Base-by-base conservation (phyloP, 805 yeast species). In the Kodamaea leandrae region DNA sequence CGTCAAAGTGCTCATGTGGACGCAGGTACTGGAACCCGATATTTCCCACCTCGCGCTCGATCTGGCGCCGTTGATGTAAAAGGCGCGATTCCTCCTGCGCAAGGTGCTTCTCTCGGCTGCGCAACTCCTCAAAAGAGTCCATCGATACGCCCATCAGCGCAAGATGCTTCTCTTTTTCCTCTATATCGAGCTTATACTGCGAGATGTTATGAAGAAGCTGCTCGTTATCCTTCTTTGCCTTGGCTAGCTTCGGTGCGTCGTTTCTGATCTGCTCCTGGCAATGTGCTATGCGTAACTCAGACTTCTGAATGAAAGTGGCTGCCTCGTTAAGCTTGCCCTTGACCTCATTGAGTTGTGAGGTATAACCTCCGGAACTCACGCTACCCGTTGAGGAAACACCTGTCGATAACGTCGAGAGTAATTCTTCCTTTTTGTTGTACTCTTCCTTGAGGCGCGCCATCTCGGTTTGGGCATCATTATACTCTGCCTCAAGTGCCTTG, bases 311-410 rank as follows among this genome's bases (percentile, higher is more conserved):
- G 18, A 68, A 52, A 2, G 83, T 80, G 24, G 72, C 71, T 1
- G 78, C 64, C 15, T 76, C 73, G 34, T 80, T 74, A 5, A 82
- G 58, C 28, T 67, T 71, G 17, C 73, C 73, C 50, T 82, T 83
- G 6, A 78, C 80, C 35, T 77, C 80, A 43, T 77, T 77, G 30
- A 89, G 62, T 52, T 88, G 96, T 2, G 82, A 74, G 46, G 73
- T 65, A 60, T 86, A 90, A 6, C 96, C 96, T 6, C 96, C 96
- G 24, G 85, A 82, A 52, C 82, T 83, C 0, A 81, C 73, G 25
- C 68, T 72, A 41, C 95, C 96, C 44, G 78, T 81, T 0, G 95
- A 78, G 0, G 96, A 85, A n/a, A 90, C 81, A 52, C 97, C 96
- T 0, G 96, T 87, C 0, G 89, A 80, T 29, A 90, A 68, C 0